Evolutionary conservation across 352 stramenopile genomes (phyloP), one percentile per base, ranked within the genome.

Genomic region (Phytophthora vignae): DNA sequence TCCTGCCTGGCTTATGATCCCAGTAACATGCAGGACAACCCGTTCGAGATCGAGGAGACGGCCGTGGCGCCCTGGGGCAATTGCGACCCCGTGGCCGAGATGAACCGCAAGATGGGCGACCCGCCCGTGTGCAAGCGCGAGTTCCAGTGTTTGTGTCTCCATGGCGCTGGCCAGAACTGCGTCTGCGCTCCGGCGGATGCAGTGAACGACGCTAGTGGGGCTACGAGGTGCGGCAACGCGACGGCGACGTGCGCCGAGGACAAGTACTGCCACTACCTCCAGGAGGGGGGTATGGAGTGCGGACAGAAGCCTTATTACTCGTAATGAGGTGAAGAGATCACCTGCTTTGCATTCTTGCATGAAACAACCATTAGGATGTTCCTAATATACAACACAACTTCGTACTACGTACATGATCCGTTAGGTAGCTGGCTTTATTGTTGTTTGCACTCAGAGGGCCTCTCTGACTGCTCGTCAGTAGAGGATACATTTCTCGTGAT

Each of bases 181-280:
- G 19, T 74, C 38, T 88, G 80, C 38, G 69, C 78, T 8, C 80
- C 80, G 7, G 71, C 80, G 12, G 80, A 88, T 54, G 68, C 74
- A 25, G 80, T 85, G 49, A 63, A 70, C 5, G 74, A 75, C 12
- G 38, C n/a, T 3, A 74, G 64, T 49, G 70, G 70, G 64, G 67
- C 62, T 42, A 31, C 66, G 4, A 73, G 60, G 44, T 83, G 77
- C 48, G 69, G 63, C 0, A 68, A 65, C n/a, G 58, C 9, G 17
- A 75, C 49, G 2, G 25, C 56, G 11, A 29, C 54, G n/a, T 88
- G 80, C 29, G 42, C 36, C 2, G 49, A 68, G 10, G 64, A 66
- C 64, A 69, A 82, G 59, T 88, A 88, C 64, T 88, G 81, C 73
- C 76, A 79, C 68, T 84, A 69, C 67, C 58, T 77, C n/a, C 50